These are phyloP conservation scores for Pseudognaphalium luteoalbum DNA, from an alignment of 129 eudicot species.

Conservation along the genomic window DNA sequence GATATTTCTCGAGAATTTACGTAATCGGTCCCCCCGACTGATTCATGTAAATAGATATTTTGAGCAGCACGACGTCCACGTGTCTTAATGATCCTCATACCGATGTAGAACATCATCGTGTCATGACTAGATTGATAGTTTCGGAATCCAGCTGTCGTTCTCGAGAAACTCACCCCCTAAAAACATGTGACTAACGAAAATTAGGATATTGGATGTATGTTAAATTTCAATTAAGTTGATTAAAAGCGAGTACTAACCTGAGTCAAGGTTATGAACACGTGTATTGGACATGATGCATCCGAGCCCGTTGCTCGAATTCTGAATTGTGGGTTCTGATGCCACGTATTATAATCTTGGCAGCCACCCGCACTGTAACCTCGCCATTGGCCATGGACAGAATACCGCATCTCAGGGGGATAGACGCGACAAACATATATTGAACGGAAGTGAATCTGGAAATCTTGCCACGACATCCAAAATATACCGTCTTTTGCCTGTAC, in stretches of 20 bases:
- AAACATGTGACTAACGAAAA: not conserved
- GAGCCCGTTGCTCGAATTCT: constrained; percentile 82
- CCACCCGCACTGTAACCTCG: constrained; percentile 98
- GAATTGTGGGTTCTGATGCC: constrained; percentile 98
- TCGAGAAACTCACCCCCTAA: constrained; percentile 97
- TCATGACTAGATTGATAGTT: constrained; percentile 98
- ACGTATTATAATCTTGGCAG: constrained; percentile 95
- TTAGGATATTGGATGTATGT: not conserved
- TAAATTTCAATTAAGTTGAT: not conserved
- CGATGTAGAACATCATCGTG: constrained; percentile 93
- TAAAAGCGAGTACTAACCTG: constrained; percentile 53
- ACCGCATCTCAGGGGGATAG: constrained; percentile 96
- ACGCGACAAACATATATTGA: constrained; percentile 98
- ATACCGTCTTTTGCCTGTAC: constrained; percentile 93
- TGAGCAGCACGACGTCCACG: constrained; percentile 98
- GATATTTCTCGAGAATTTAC: constrained; percentile 99
- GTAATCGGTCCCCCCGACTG: constrained; percentile 98
- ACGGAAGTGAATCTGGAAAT: constrained; percentile 93
- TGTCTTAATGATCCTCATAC: constrained; percentile 97
- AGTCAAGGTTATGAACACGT: constrained; percentile 94
- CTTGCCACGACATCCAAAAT: constrained; percentile 99
- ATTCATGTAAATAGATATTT: constrained; percentile 92
- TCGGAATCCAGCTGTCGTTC: constrained; percentile 92
- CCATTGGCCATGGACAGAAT: constrained; percentile 93
- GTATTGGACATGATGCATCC: constrained; percentile 96